These are phyloP conservation scores for Amanita rubescens DNA, from an alignment of 768 basidiomycete genomes.

Conservation along the genomic window DNA sequence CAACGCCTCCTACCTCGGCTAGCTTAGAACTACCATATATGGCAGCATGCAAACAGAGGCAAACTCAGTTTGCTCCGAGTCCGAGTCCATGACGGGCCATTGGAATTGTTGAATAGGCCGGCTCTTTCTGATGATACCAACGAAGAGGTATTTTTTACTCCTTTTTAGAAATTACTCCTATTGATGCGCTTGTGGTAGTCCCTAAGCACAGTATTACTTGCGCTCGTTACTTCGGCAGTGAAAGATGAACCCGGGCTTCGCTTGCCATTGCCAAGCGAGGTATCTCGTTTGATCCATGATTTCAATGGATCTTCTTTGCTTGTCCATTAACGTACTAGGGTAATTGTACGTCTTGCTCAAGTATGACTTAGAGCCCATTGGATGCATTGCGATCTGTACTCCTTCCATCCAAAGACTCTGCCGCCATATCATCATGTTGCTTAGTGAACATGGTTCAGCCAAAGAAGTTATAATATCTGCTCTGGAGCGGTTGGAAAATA, in stretches of 20 bases:
- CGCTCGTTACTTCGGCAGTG: constrained; percentile 30
- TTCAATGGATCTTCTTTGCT: constrained; percentile 18
- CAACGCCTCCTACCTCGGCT: too few species aligned
- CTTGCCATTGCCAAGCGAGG: constrained; percentile 22
- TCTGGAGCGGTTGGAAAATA: constrained; percentile 28
- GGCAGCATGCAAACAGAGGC: background rate
- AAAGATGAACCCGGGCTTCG: constrained; percentile 23
- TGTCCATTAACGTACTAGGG: constrained; percentile 10
- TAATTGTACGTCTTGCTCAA: background rate
- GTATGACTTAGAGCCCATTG: constrained; percentile 33
- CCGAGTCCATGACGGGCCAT: too few species aligned
- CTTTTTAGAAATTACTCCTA: background rate
- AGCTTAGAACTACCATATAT: too few species aligned
- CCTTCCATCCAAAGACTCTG: constrained; percentile 28
- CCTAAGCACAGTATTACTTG: constrained; percentile 20
- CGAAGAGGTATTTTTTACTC: constrained; percentile 13
- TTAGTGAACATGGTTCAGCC: constrained; percentile 33
- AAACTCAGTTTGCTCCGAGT: background rate
- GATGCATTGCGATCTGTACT: constrained; percentile 34
- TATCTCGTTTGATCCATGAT: constrained; percentile 25
- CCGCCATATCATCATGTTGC: constrained; percentile 31
- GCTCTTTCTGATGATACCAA: constrained; percentile 8
- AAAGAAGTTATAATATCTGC: constrained; percentile 41
- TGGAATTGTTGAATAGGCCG: constrained; percentile 9
- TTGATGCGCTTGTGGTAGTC: constrained; percentile 16